Base-by-base conservation (phyloP, 2,329 filamentous ascomycete species). In the Hymenoscyphus fructigenus region DNA sequence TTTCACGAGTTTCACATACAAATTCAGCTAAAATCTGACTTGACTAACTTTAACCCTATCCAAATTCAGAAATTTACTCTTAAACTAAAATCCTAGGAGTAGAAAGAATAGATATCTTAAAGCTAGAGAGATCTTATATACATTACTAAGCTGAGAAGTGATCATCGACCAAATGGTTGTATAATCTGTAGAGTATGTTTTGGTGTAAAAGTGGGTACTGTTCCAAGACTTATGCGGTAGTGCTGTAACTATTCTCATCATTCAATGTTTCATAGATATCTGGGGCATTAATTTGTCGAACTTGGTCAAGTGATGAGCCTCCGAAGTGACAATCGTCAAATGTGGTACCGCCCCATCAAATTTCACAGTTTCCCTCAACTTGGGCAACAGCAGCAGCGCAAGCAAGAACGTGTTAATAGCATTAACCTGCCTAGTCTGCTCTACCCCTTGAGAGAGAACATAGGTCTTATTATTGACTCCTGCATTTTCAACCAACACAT, bases 291-390 rank as follows among this genome's bases (percentile, higher is more conserved):
- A 17, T 32, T 14, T 17, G 53, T 9, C 3, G 26, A 23, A 57
- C 53, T 7, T 28, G 1, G 26, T 57, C 0, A 57, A 15, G 26
- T 6, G 14, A 57, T 57, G 12, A 29, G 53, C 17, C 7, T 57
- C 53, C 14, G 26, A 57, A 9, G 53, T 29, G 15, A 57, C 26
- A 57, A 57, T 32, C 26, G 53, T 29, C 26, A 32, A 28, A 57
- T 57, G 26, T 20, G 26, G 53, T n/a, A 29, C 5, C 6, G 5
- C 79, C 74, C 26, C 75, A 74, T 67, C 84, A 65, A 20, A 38
- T 38, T 58, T 64, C 55, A 17, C 66, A 28, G 23, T 66, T 10
- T 65, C 44, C 32, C 34, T 66, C 55, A 70, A 28, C 36, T 69
- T 70, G 2, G 63, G 63, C 12, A 63, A 34, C 2, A 67, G 56